Conservation (phyloP, 2,329 filamentous ascomycete genomes). For the Biscogniauxia marginata region DNA sequence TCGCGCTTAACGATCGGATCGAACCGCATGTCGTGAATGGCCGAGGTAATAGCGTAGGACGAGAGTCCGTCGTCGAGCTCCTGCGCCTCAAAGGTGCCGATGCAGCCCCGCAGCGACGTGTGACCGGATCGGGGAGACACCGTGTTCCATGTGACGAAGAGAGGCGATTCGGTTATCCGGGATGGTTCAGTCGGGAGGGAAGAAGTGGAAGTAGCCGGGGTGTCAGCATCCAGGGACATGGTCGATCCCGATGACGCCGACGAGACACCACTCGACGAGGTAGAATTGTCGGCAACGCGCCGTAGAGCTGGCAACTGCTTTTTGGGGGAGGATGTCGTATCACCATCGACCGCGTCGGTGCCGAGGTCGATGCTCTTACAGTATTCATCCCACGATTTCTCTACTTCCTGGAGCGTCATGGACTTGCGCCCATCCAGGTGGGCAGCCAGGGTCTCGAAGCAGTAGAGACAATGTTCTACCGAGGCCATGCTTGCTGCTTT, state of each 20-base stretch:
- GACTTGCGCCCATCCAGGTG: constrained; percentile 69
- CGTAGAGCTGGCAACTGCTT: constrained; percentile 31
- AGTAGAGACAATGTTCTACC: constrained; percentile 82
- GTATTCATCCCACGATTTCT: constrained; percentile 60
- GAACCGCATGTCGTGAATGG: constrained; percentile 64
- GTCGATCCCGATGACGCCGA: constrained; percentile 31
- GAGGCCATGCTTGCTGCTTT: constrained; percentile 68
- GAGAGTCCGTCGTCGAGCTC: constrained; percentile 71
- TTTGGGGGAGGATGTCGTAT: constrained; percentile 30
- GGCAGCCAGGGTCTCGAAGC: constrained; percentile 83
- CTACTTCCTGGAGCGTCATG: constrained; percentile 65
- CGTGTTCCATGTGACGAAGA: constrained; percentile 96
- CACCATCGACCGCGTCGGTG: constrained; percentile 8
- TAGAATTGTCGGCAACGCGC: constrained; percentile 24
- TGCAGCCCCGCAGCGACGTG: constrained; percentile 82
- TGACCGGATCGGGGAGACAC: constrained; percentile 54
- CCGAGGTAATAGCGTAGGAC: constrained; percentile 80
- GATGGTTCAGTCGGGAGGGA: constrained; percentile 35
- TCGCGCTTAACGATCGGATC: constrained; percentile 52
- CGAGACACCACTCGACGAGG: constrained; percentile 28
- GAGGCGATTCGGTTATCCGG: constrained; percentile 57
- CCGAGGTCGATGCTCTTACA: constrained; percentile 20
- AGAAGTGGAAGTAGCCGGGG: constrained; percentile 45
- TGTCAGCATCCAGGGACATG: constrained; percentile 39
- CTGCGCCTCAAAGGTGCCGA: constrained; percentile 86